Conservation (phyloP, 257 asterid genomes). For the Plantago elongata region DNA sequence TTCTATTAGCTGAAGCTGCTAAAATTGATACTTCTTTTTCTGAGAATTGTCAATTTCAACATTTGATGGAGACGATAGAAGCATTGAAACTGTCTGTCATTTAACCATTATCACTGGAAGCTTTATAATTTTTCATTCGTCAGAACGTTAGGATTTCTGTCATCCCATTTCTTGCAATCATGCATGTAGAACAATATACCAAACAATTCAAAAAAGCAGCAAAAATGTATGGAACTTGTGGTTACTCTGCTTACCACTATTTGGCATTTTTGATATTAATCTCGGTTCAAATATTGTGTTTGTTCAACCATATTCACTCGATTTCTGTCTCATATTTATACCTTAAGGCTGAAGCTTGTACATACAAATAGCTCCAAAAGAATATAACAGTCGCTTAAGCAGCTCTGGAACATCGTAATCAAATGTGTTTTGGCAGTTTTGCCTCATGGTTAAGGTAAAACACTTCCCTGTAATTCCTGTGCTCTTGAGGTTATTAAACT, state of each 20-base stretch:
- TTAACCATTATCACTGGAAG: background rate
- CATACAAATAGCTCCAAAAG: background rate
- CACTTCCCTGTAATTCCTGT: no score
- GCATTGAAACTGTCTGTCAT: background rate
- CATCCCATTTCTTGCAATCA: background rate
- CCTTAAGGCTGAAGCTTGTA: background rate
- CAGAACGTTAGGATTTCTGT: background rate
- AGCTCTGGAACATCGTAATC: background rate
- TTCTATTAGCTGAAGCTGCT: slow-evolving; percentile 1
- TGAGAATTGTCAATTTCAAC: background rate
- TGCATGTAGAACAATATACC: background rate
- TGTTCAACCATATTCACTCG: slow-evolving; percentile 19
- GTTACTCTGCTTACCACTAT: no score
- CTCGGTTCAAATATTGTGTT: slow-evolving; percentile 3
- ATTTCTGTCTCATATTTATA: background rate
- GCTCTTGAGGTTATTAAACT: no score
- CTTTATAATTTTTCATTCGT: background rate
- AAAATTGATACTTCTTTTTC: background rate
- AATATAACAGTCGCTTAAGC: background rate
- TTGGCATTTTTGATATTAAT: no score
- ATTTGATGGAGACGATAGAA: background rate
- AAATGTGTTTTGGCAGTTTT: background rate
- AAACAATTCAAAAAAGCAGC: no score
- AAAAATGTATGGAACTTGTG: background rate
- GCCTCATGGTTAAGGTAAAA: background rate